A percentile compares a stretch with the other conserved stretches of the same genome.
Evolutionary conservation across 192 early-diverging fungal species (phyloP).

Genomic region (Linnemannia elongata): DNA sequence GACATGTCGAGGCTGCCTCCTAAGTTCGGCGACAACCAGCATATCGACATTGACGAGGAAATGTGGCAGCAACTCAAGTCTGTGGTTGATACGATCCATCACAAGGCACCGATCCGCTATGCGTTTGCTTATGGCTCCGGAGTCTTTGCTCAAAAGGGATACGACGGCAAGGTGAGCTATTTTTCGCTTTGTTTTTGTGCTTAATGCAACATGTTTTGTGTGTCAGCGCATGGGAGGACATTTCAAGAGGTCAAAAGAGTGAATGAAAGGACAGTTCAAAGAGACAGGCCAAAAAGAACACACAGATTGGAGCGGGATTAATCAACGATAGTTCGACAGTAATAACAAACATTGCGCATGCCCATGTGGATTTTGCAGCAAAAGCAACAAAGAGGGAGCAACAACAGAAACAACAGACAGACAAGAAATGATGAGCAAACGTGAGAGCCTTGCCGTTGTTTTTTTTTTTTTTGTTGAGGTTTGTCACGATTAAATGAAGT

Average conservation of each 20-base stretch:
- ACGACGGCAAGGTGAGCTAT: constrained; percentile 68
- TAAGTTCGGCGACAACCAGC: constrained; percentile 72
- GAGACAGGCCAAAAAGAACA: neutral
- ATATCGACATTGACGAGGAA: constrained; percentile 69
- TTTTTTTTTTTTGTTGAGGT: constrained; percentile 11
- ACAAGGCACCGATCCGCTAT: constrained; percentile 76
- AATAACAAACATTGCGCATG: neutral
- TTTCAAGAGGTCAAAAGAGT: neutral
- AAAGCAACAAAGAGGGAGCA: neutral
- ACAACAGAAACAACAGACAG: neutral
- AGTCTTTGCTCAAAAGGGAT: constrained; percentile 91
- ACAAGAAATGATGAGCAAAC: neutral
- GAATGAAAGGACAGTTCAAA: neutral
- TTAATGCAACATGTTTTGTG: neutral
- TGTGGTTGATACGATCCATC: constrained; percentile 58
- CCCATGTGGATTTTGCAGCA: neutral
- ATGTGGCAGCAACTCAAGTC: constrained; percentile 63
- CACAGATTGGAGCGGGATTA: neutral
- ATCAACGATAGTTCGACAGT: neutral
- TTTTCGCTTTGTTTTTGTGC: neutral
- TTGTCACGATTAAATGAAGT: neutral
- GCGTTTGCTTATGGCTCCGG: constrained; percentile 97
- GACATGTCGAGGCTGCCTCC: constrained; percentile 60
- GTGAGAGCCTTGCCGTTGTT: neutral
- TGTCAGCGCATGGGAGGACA: neutral